phyloP scores from a whole-genome alignment of 306 rosid species.

The Trifolium fragiferum region DNA sequence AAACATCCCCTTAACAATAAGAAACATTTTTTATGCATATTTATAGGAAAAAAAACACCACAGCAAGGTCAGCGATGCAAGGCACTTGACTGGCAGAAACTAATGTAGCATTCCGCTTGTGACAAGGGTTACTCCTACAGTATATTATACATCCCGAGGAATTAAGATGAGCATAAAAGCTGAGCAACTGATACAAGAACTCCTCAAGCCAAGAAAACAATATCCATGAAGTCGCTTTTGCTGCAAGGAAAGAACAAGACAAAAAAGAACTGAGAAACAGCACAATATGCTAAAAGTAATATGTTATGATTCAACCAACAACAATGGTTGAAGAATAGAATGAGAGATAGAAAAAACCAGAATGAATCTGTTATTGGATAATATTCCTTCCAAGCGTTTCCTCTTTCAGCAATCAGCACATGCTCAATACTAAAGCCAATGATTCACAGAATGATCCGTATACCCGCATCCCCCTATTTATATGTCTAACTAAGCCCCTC shows the following conservation, averaged over 20 bases:
- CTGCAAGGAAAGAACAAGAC: constrained; percentile 35
- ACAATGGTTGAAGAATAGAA: constrained; percentile 7
- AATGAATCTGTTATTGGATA: constrained; percentile 3
- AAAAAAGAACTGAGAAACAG: constrained; percentile 29
- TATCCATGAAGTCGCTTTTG: constrained; percentile 28
- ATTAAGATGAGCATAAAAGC: constrained; percentile 37
- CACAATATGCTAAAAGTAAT: constrained; percentile 6
- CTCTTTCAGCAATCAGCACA: constrained; percentile 1
- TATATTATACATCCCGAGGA: constrained; percentile 44
- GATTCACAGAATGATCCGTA: background rate
- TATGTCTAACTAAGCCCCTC: background rate
- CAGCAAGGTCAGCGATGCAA: constrained; percentile 33
- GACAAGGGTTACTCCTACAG: constrained; percentile 39
- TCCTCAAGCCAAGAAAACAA: constrained; percentile 33
- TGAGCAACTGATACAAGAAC: constrained; percentile 35
- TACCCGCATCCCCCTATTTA: constrained; percentile 5
- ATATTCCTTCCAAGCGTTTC: constrained; percentile 6
- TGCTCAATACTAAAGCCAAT: constrained; percentile 7
- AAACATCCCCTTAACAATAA: constrained; percentile 32
- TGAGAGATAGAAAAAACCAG: constrained; percentile 15
- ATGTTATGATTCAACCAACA: background rate
- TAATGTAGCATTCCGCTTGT: constrained; percentile 33
- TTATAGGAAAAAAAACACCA: constrained; percentile 30
- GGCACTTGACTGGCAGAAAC: constrained; percentile 34
- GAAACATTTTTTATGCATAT: constrained; percentile 35